phyloP scores from a whole-genome alignment of 768 basidiomycete species.

The Pleurotus ostreatus region DNA sequence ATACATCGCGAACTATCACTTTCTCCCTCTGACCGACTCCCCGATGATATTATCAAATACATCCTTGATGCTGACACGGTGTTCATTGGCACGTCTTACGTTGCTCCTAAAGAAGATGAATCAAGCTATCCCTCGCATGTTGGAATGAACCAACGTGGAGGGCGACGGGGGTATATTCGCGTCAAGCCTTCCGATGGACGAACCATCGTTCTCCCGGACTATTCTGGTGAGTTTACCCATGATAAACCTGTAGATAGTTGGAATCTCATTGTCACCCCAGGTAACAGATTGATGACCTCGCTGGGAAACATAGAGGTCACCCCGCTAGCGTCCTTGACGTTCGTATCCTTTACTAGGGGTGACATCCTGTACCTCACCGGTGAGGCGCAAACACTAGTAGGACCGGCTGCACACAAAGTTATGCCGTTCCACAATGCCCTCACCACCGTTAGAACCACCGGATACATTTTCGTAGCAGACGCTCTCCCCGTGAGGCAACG shows the following conservation, averaged over 20 bases:
- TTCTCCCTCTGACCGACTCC: constrained; percentile 34
- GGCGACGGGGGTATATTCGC: constrained; percentile 57
- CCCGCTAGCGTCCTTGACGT: constrained; percentile 53
- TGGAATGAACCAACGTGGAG: constrained; percentile 64
- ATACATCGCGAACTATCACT: constrained; percentile 30
- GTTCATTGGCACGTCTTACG: constrained; percentile 52
- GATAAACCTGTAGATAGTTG: background rate
- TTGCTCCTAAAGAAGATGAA: constrained; percentile 33
- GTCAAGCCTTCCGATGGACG: constrained; percentile 52
- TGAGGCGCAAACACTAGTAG: constrained; percentile 44
- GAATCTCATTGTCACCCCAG: constrained; percentile 21
- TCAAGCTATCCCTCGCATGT: constrained; percentile 48
- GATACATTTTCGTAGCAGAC: constrained; percentile 48
- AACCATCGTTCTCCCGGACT: constrained; percentile 58
- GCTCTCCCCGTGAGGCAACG: constrained; percentile 51
- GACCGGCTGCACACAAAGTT: constrained; percentile 38
- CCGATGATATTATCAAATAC: constrained; percentile 43
- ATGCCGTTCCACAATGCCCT: constrained; percentile 55
- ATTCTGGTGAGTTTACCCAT: constrained; percentile 36
- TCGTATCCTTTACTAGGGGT: constrained; percentile 49
- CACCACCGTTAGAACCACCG: constrained; percentile 45
- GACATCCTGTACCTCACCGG: constrained; percentile 63
- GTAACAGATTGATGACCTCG: constrained; percentile 61
- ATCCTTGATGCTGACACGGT: constrained; percentile 48
- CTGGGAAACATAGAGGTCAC: constrained; percentile 59